Base-by-base conservation (phyloP, 1,139 yeast species). In the Hemisphaericaspora xylofermentans region DNA sequence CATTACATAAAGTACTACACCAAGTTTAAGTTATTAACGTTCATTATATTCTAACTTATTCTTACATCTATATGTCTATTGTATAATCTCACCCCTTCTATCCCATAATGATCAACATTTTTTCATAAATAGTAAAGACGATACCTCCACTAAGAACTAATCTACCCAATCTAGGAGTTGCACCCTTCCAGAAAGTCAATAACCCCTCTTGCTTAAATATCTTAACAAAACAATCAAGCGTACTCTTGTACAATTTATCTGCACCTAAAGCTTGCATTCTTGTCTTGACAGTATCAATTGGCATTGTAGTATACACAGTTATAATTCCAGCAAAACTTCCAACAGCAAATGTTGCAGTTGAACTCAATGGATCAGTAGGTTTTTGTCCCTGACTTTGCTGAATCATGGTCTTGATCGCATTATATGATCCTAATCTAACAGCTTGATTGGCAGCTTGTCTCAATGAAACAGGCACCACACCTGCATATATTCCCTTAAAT, bases 361-460 rank as follows among this genome's bases (percentile, higher is more conserved):
- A 79, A 40, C 89, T 78, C 49, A 93, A 74, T 5, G 96, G 95
- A 48, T 84, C 80, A 52, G 78, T 78, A 27, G 86, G 78, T 33
- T 80, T 80, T 2, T 84, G 66, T 39, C 79, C 76, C 15, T 80
- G 70, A 27, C 84, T 79, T 57, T 83, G 85, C 64, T 91, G 97
- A 43, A 91, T 73, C 60, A 82, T 66, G 7, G 88, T 76, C 63
- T 91, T 91, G 66, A 93, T 83, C 48, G 93, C 82, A 59, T 88
- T 89, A 66, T 93, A 93, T 29, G 96, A 84, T 3, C 98, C 98
- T 50, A 93, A 73, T 53, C 98, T 78, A 7, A 93, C 98, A 4
- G 95, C 95, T 53, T 88, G 95, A 61, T 93, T 93, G 6, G 97
- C 84, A 7, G 97, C 98, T 63, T 93, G 98, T 58, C 98, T 80